These are phyloP conservation scores for Fusarium setosum DNA, from an alignment of 2,329 filamentous ascomycete species.

Conservation along the genomic window DNA sequence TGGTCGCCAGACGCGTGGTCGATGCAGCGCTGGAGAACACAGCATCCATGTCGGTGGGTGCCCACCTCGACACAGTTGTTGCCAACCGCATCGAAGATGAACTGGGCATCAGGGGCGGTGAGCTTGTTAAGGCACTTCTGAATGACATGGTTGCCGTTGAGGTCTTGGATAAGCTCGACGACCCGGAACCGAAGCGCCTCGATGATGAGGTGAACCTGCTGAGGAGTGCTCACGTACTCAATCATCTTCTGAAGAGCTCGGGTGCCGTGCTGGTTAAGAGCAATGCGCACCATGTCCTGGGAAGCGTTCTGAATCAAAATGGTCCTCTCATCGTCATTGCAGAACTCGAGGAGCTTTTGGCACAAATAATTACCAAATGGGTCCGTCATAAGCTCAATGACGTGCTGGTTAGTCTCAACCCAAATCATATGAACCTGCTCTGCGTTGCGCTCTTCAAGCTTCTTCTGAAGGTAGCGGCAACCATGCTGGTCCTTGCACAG, in stretches of 20 bases:
- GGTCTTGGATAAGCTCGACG: slow-evolving; percentile 93
- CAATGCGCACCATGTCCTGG: slow-evolving; percentile 89
- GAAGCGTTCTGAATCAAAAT: slow-evolving; percentile 91
- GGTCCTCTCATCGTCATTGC: slow-evolving; percentile 94
- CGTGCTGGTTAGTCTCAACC: slow-evolving; percentile 90
- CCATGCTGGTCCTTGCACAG: slow-evolving; percentile 98
- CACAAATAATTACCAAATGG: slow-evolving; percentile 99
- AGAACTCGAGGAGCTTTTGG: slow-evolving; percentile 96
- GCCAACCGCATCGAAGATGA: slow-evolving; percentile 97
- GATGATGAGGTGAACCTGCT: slow-evolving; percentile 90
- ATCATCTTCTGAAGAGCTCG: slow-evolving; percentile 99
- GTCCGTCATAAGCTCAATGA: slow-evolving; percentile 98
- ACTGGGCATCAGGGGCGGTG: slow-evolving; percentile 84
- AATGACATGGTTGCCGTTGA: slow-evolving; percentile 99
- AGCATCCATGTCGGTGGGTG: slow-evolving; percentile 97
- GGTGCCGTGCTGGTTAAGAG: slow-evolving; percentile 96
- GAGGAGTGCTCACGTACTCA: slow-evolving; percentile 87
- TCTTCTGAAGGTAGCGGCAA: slow-evolving; percentile 96
- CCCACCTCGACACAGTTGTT: slow-evolving; percentile 88
- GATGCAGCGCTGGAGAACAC: slow-evolving; percentile 97
- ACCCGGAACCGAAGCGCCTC: slow-evolving; percentile 84
- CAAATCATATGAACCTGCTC: slow-evolving; percentile 94
- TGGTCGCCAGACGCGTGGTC: slow-evolving; percentile 94
- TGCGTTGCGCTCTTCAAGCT: slow-evolving; percentile 88
- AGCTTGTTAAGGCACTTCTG: slow-evolving; percentile 99